Base-by-base conservation (phyloP, 106 monocot genomes). In the Dioscorea alata region DNA sequence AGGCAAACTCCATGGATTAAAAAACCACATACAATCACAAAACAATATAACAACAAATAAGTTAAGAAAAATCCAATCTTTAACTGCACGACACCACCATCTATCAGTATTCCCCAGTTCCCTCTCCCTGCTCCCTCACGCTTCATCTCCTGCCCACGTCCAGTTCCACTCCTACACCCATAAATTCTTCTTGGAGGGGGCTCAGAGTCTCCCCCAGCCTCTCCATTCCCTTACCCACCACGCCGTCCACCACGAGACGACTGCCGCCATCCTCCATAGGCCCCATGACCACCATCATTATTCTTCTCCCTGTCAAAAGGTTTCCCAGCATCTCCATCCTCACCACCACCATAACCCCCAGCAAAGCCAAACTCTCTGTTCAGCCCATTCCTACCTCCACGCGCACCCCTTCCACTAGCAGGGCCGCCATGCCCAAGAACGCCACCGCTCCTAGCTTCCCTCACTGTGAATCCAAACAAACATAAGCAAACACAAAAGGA, bases 181-280 rank as follows among this genome's bases (percentile, higher is more conserved):
- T 77, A 85, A 13, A 12, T 34, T 25, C 78, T 68, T 42, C 82
- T 61, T 49, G 70, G 79, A 5, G 64, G 78, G 10, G 72, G 72
- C 14, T 72, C 72, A 25, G 57, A 34, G n/a, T 68, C 79, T 48
- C 65, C 79, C 17, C 71, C 85, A 35, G 15, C 61, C 21, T 86
- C 73, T 19, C 72, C 87, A 73, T 76, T 75, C 9, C 54, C 71
- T 76, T 70, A 73, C 2, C 82, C 82, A 50, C 84, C 80, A 17
- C 81, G 79, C 22, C 81, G 60, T 6, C 77, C 80, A 17, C 81
- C 86, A 49, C 81, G 73, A 49, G 71, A 83, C 17, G 80, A 53
- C 33, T 68, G 4, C 7, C 7, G 77, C 18, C 85, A 67, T 48
- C 61, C 75, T 23, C 69, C 71, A 25, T 56, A 69, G 76, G 70